Percentiles rank a stretch among this genome's conserved stretches.
phyloP scores from a whole-genome alignment of 352 stramenopile genomes.

The Phytophthora tubulina region DNA sequence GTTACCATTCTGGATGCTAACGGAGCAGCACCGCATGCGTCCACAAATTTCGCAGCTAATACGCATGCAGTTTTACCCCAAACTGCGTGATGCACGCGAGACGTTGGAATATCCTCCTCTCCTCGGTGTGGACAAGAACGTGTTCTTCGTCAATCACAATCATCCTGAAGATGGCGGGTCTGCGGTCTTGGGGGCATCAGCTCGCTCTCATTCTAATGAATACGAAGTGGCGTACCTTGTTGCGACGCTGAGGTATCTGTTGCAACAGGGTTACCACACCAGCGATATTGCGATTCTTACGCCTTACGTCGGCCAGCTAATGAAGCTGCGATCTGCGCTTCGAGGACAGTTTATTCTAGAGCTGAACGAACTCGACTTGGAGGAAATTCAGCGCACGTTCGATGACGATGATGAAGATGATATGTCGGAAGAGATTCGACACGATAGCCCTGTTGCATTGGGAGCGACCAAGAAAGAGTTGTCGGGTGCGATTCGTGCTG shows the following conservation, averaged over 20 bases:
- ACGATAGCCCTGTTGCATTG: constrained; percentile 18
- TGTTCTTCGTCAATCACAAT: constrained; percentile 83
- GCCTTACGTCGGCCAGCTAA: constrained; percentile 85
- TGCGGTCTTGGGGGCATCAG: constrained; percentile 26
- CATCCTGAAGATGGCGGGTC: constrained; percentile 47
- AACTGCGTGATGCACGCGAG: constrained; percentile 61
- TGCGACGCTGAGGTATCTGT: constrained; percentile 72
- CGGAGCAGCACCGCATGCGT: constrained; percentile 84
- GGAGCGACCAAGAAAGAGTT: constrained; percentile 44
- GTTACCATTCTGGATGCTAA: constrained; percentile 57
- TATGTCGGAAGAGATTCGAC: constrained; percentile 5
- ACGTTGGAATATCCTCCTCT: constrained; percentile 63
- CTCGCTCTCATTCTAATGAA: constrained; percentile 70
- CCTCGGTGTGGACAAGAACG: constrained; percentile 60
- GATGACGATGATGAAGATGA: constrained; percentile 45
- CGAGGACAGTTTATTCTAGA: constrained; percentile 48
- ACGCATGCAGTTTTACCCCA: constrained; percentile 72
- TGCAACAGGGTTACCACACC: constrained; percentile 75
- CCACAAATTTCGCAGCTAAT: constrained; percentile 84
- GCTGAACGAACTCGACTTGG: constrained; percentile 51
- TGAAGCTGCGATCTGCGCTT: constrained; percentile 62
- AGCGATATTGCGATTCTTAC: constrained; percentile 82
- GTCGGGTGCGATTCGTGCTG: constrained; percentile 47
- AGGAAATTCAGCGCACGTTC: constrained; percentile 57
- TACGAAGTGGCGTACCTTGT: constrained; percentile 75